Percentiles rank a stretch among this genome's conserved stretches.
Conservation (phyloP, 1,284 basidiomycete species). For the Cerrena zonata region DNA sequence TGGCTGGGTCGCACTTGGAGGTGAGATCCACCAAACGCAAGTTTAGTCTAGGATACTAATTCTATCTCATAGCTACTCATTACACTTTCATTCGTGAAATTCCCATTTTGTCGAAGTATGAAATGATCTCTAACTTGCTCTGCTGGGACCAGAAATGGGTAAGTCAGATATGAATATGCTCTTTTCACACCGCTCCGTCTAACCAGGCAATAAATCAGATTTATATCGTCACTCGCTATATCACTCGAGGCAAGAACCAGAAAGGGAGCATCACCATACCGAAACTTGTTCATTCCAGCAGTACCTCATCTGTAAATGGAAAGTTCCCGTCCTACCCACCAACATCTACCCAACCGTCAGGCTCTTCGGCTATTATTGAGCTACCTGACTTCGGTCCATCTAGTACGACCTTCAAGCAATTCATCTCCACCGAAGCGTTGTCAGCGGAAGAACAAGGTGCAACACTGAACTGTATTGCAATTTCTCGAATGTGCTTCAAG, state of each 20-base stretch:
- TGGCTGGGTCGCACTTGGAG: slow-evolving; percentile 64
- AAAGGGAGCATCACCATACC: background rate
- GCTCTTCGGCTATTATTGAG: slow-evolving; percentile 24
- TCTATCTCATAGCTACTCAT: slow-evolving; percentile 48
- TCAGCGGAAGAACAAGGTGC: slow-evolving; percentile 50
- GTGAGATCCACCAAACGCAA: background rate
- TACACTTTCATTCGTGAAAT: slow-evolving; percentile 77
- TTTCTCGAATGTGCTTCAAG: slow-evolving; percentile 73
- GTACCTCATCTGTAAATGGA: slow-evolving; percentile 3
- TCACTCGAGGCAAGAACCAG: slow-evolving; percentile 48
- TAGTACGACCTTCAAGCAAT: slow-evolving; percentile 9
- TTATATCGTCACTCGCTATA: slow-evolving; percentile 60
- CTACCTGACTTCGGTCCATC: slow-evolving; percentile 10
- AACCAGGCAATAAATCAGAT: slow-evolving; percentile 34
- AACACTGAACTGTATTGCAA: slow-evolving; percentile 60
- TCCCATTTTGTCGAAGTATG: slow-evolving; percentile 63
- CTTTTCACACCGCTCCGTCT: background rate
- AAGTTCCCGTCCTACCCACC: slow-evolving; percentile 15
- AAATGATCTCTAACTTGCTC: slow-evolving; percentile 60
- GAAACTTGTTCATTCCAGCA: background rate
- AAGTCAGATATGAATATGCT: slow-evolving; percentile 24
- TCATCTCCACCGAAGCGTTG: slow-evolving; percentile 10
- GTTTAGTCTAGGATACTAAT: background rate
- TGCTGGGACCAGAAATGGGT: slow-evolving; percentile 89
- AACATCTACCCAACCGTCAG: slow-evolving; percentile 15